Evolutionary conservation across 116 monocot genomes (phyloP).

Genomic region (Dioscorea cayenensis): DNA sequence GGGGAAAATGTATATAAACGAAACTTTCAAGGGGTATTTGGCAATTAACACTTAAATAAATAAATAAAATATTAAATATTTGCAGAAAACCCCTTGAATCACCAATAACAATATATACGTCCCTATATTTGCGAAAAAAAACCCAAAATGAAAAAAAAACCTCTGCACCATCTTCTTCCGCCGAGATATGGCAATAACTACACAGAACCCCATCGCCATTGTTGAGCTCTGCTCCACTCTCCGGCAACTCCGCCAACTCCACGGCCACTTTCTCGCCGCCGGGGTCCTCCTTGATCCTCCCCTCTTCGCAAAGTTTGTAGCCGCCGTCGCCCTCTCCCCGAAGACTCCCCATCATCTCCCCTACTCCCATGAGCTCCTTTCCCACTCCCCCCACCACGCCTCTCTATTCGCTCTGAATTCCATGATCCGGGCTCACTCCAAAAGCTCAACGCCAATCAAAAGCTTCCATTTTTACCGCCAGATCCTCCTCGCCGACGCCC

Average conservation of each 20-base stretch:
- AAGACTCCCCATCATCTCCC: slow-evolving; percentile 16
- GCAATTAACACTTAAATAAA: too few relatives aligned
- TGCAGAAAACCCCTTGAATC: too few relatives aligned
- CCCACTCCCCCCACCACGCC: slow-evolving; percentile 19
- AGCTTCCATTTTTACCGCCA: slow-evolving; percentile 48
- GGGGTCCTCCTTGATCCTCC: slow-evolving; percentile 35
- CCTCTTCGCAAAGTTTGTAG: slow-evolving; percentile 31
- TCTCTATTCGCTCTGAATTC: slow-evolving; percentile 43
- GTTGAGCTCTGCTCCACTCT: not conserved
- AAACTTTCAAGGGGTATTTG: too few relatives aligned
- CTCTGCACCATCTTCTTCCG: not conserved
- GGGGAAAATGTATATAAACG: too few relatives aligned
- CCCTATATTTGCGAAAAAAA: too few relatives aligned
- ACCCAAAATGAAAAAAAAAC: too few relatives aligned
- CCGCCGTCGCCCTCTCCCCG: slow-evolving; percentile 27
- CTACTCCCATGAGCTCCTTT: slow-evolving; percentile 43
- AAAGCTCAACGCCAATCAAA: slow-evolving; percentile 23
- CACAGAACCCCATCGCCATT: not conserved
- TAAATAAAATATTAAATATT: too few relatives aligned
- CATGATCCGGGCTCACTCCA: slow-evolving; percentile 59
- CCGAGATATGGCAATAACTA: not conserved
- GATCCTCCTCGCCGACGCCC: slow-evolving; percentile 31
- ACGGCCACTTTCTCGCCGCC: slow-evolving; percentile 48
- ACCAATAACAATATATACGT: too few relatives aligned
- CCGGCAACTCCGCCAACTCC: slow-evolving; percentile 40